These are phyloP conservation scores for Coemansia pectinata DNA, from an alignment of 192 early-diverging fungal species.

Conservation along the genomic window DNA sequence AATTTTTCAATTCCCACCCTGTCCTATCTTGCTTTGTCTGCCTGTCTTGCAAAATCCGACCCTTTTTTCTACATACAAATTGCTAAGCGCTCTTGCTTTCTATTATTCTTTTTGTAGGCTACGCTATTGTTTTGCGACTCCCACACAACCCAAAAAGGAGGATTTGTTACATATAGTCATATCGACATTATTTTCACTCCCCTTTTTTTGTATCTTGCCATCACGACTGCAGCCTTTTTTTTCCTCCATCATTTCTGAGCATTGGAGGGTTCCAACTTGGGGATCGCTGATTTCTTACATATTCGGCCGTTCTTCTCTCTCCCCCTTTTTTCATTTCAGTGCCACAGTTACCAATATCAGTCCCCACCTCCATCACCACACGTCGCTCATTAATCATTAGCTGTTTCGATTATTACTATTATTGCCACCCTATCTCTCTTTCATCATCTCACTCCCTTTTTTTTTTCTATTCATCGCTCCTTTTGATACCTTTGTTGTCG, in stretches of 20 bases:
- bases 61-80: background rate
- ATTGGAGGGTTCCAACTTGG: background rate
- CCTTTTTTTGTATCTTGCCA: slow-evolving; percentile 1
- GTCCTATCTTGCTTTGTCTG: background rate
- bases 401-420: slow-evolving; percentile 5
- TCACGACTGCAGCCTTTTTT: background rate
- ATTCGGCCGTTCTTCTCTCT: slow-evolving; percentile 6
- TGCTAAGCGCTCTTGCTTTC: background rate
- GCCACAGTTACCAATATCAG: slow-evolving; percentile 16
- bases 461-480: slow-evolving; percentile 5
- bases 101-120: slow-evolving; percentile 7
- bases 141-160: slow-evolving; percentile 5
- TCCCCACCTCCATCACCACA: slow-evolving; percentile 5
- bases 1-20: slow-evolving; percentile 13
- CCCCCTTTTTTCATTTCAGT: background rate
- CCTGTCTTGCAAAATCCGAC: slow-evolving; percentile 2
- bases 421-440: background rate
- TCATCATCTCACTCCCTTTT: background rate
- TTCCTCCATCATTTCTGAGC: slow-evolving; percentile 4
- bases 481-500: background rate
- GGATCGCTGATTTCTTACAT: slow-evolving; percentile 11
- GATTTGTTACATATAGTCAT: slow-evolving; percentile 3
- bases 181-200: slow-evolving; percentile 4
- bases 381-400: slow-evolving; percentile 10
- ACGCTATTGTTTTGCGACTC: slow-evolving; percentile 3